Percentiles rank a stretch among this genome's conserved stretches.
Evolutionary conservation across 2,329 filamentous ascomycete species (phyloP).

Genomic region (Arachnopeziza araneosa): DNA sequence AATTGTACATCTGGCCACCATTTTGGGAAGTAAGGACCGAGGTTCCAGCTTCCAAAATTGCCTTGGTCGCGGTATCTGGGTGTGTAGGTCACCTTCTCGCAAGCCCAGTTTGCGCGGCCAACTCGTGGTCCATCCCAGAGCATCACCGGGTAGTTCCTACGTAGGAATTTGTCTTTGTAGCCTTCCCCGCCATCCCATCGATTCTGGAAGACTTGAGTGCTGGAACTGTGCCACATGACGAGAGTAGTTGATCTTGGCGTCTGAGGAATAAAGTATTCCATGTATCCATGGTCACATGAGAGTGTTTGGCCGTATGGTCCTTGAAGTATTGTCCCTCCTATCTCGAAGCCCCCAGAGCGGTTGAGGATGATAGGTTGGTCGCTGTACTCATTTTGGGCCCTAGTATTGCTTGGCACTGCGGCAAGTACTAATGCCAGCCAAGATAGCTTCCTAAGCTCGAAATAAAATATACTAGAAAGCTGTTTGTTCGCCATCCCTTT

Average conservation of each 20-base stretch:
- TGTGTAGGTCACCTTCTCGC: slow-evolving; percentile 4
- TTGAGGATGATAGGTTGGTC: slow-evolving; percentile 6
- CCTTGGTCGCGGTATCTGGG: slow-evolving; percentile 7
- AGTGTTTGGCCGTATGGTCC: slow-evolving; percentile 5
- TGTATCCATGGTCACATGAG: slow-evolving; percentile 13
- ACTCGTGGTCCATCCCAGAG: slow-evolving; percentile 14
- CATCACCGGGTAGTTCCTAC: slow-evolving; percentile 11
- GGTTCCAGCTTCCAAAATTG: slow-evolving; percentile 13
- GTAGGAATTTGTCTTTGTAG: slow-evolving; percentile 14
- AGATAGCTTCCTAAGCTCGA: not conserved
- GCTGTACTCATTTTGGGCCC: not conserved
- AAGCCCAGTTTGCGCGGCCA: slow-evolving; percentile 12
- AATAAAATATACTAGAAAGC: not conserved
- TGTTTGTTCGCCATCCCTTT: not conserved
- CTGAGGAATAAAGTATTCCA: slow-evolving; percentile 13
- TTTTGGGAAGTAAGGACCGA: slow-evolving; percentile 8
- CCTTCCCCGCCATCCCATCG: slow-evolving; percentile 15
- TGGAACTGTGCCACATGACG: slow-evolving; percentile 13
- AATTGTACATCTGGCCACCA: slow-evolving; percentile 13
- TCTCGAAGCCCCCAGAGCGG: slow-evolving; percentile 9
- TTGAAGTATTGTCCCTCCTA: slow-evolving; percentile 6
- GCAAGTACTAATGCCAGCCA: not conserved
- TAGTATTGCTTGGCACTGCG: not conserved
- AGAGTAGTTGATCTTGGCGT: slow-evolving; percentile 8
- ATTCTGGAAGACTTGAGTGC: slow-evolving; percentile 15